Percentiles rank a stretch among this genome's conserved stretches.
phyloP scores from a whole-genome alignment of 805 yeast species.

The Candida nitratophila region DNA sequence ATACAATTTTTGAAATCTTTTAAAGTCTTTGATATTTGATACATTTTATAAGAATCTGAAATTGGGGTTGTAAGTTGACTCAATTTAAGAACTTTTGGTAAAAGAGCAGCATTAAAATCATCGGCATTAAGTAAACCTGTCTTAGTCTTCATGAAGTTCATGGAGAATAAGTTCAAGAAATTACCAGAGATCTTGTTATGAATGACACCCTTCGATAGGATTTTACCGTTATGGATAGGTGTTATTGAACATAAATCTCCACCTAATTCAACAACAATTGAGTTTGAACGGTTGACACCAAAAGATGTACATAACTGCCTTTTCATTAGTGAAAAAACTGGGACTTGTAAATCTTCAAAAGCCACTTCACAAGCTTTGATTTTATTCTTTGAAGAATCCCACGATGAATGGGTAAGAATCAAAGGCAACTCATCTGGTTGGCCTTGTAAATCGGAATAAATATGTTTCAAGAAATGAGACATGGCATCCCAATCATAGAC shows the following conservation, averaged over 20 bases:
- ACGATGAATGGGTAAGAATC: constrained; percentile 46
- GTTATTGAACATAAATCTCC: constrained; percentile 62
- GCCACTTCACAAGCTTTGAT: constrained; percentile 60
- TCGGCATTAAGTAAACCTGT: constrained; percentile 25
- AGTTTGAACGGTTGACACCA: constrained; percentile 71
- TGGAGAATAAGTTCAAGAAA: constrained; percentile 60
- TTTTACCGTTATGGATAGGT: constrained; percentile 70
- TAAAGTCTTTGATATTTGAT: constrained; percentile 33
- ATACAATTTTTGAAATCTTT: constrained; percentile 39
- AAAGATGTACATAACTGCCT: constrained; percentile 73
- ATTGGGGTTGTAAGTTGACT: constrained; percentile 13
- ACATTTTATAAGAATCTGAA: constrained; percentile 31
- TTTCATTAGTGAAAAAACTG: constrained; percentile 68
- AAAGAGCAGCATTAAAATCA: constrained; percentile 21
- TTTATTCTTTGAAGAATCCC: constrained; percentile 59
- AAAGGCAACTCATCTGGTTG: constrained; percentile 53
- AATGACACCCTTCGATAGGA: constrained; percentile 56
- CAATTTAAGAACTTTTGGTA: constrained; percentile 24
- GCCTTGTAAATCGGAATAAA: constrained; percentile 46
- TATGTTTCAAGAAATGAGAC: constrained; percentile 59
- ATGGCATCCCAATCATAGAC: constrained; percentile 71
- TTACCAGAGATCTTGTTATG: constrained; percentile 81
- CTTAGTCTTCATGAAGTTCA: constrained; percentile 36
- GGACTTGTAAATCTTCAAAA: constrained; percentile 68
- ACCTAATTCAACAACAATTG: constrained; percentile 78